phyloP scores from a whole-genome alignment of 495 filamentous ascomycete species.

The Penicillium canescens region DNA sequence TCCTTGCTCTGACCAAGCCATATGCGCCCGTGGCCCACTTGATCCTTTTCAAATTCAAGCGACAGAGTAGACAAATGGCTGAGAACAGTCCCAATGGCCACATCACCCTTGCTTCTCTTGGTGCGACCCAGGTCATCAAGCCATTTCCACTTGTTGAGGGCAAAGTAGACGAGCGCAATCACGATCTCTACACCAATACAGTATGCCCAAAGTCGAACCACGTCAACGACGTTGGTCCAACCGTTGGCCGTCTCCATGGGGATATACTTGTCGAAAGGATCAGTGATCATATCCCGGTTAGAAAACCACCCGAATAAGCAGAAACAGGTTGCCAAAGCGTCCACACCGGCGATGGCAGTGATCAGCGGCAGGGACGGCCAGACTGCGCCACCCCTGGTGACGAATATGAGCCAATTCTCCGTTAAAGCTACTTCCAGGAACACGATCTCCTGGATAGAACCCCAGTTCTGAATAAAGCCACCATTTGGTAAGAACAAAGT shows the following conservation, averaged over 20 bases:
- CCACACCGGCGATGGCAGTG: slow-evolving; percentile 65
- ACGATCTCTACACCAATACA: slow-evolving; percentile 73
- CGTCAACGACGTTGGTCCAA: slow-evolving; percentile 72
- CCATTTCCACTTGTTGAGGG: slow-evolving; percentile 65
- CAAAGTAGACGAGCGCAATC: slow-evolving; percentile 73
- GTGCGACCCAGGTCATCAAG: slow-evolving; percentile 71
- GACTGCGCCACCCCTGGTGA: slow-evolving; percentile 65
- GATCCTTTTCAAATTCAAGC: slow-evolving; percentile 58
- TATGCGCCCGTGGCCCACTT: too few relatives aligned
- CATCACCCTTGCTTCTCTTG: slow-evolving; percentile 65
- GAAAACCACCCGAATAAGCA: slow-evolving; percentile 71
- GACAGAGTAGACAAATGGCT: slow-evolving; percentile 67
- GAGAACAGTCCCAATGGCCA: slow-evolving; percentile 74
- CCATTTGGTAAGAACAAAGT: slow-evolving; percentile 64
- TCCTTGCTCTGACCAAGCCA: too few relatives aligned
- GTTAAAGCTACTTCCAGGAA: slow-evolving; percentile 72
- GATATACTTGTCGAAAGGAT: slow-evolving; percentile 34
- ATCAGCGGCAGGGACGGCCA: slow-evolving; percentile 71
- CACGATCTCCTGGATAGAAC: slow-evolving; percentile 66
- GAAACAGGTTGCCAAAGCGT: slow-evolving; percentile 66
- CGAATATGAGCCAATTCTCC: slow-evolving; percentile 78
- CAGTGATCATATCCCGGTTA: slow-evolving; percentile 44
- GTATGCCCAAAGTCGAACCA: slow-evolving; percentile 75
- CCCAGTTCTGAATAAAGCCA: slow-evolving; percentile 69
- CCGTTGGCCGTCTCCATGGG: slow-evolving; percentile 54